Evolutionary conservation across 768 basidiomycete genomes (phyloP).

Genomic region (Mycena polygramma): DNA sequence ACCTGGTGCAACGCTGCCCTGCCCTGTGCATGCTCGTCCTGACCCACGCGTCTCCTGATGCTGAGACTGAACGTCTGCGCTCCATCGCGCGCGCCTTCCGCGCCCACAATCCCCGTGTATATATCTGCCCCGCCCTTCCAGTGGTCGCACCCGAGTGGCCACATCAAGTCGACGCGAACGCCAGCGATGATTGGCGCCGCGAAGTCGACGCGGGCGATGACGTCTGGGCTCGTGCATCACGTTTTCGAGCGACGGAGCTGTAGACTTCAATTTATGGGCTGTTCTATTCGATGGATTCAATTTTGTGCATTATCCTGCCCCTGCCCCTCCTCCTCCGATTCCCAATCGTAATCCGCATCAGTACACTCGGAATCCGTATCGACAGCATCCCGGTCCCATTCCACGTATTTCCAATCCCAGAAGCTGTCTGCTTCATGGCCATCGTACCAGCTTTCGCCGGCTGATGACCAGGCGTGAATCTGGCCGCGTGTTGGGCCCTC

Average conservation of each 20-base stretch:
- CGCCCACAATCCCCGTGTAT: not conserved
- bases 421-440: conserved; percentile 28
- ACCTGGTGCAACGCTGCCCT: not conserved
- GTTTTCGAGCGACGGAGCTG: not conserved
- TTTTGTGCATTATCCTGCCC: too few relatives aligned
- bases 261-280: too few relatives aligned
- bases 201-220: not conserved
- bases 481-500: conserved; percentile 25
- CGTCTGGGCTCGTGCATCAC: conserved; percentile 18
- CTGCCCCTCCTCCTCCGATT: too few relatives aligned
- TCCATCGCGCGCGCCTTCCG: not conserved
- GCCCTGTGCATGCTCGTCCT: conserved; percentile 9
- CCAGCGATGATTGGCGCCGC: not conserved
- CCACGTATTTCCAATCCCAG: conserved; percentile 28
- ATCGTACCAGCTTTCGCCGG: conserved; percentile 16
- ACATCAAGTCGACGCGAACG: too few relatives aligned
- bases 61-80: not conserved
- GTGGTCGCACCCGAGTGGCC: too few relatives aligned
- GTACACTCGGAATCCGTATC: too few relatives aligned
- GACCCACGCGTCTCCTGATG: not conserved
- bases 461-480: conserved; percentile 19
- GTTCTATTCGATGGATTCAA: too few relatives aligned
- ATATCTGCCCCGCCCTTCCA: not conserved
- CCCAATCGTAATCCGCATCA: too few relatives aligned
- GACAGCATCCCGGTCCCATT: conserved; percentile 12